A percentile compares a stretch with the other conserved stretches of the same genome.
Evolutionary conservation across 345 rosid genomes (phyloP).

Genomic region (Moricandia arvensis): DNA sequence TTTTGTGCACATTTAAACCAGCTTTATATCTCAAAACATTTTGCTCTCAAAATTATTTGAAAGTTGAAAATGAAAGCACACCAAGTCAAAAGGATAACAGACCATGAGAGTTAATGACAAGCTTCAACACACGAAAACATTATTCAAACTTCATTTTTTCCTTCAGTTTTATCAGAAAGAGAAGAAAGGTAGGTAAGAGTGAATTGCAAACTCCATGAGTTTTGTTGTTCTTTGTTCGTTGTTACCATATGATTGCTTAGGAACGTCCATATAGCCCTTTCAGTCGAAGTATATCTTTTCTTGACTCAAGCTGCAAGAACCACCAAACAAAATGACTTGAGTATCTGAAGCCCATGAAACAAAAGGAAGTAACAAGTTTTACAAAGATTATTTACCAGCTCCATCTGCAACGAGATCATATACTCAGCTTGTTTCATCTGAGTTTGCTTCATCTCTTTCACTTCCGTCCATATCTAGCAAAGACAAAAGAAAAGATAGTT

Average conservation of each 20-base stretch:
- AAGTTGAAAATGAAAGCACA: background rate
- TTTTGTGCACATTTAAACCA: too few species aligned
- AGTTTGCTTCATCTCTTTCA: constrained; percentile 45
- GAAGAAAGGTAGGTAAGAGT: background rate
- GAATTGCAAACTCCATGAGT: background rate
- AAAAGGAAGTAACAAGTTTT: background rate
- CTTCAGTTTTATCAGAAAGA: background rate
- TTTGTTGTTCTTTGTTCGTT: background rate
- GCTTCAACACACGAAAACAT: constrained; percentile 11
- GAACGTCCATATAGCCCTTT: constrained; percentile 27
- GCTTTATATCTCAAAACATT: background rate
- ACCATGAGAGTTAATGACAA: background rate
- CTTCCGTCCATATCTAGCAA: constrained; percentile 40
- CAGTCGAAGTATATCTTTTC: constrained; percentile 43
- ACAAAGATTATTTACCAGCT: constrained; percentile 44
- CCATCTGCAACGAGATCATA: constrained; percentile 43
- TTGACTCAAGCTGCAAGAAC: constrained; percentile 45
- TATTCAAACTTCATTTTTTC: background rate
- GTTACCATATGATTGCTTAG: constrained; percentile 8
- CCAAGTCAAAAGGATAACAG: background rate
- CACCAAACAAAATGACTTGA: background rate
- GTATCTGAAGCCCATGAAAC: background rate
- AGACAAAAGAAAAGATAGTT: background rate
- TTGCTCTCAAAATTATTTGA: background rate
- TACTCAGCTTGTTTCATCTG: constrained; percentile 42